Percentiles rank a stretch among this genome's conserved stretches.
These are phyloP conservation scores for Fremontodendron californicum DNA, from an alignment of 345 rosid genomes.

Conservation along the genomic window DNA sequence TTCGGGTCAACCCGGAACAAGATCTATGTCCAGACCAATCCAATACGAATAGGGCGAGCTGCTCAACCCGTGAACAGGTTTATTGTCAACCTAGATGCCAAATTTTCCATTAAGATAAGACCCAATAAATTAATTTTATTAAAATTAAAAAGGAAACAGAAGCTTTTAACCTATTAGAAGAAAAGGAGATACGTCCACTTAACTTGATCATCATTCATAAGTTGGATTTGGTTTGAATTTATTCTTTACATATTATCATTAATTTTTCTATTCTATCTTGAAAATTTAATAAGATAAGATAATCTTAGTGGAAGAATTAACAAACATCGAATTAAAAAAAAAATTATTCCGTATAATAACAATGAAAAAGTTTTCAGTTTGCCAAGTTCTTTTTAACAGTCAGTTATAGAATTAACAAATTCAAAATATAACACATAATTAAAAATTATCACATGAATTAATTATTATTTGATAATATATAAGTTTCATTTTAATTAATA, in stretches of 20 bases:
- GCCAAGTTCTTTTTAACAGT: not conserved
- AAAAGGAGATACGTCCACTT: constrained; percentile 24
- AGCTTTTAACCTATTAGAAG: constrained; percentile 29
- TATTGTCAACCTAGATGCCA: constrained; percentile 19
- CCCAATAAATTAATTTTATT: constrained; percentile 3
- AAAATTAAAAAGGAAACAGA: not conserved
- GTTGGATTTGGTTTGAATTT: constrained; percentile 64
- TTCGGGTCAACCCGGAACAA: too few relatives aligned
- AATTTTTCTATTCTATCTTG: not conserved
- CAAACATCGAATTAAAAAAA: too few relatives aligned
- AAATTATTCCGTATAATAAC: too few relatives aligned
- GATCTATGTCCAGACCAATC: too few relatives aligned
- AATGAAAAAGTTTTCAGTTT: too few relatives aligned
- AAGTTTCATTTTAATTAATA: too few relatives aligned
- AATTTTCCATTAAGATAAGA: constrained; percentile 2
- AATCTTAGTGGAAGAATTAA: constrained; percentile 27
- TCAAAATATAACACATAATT: not conserved
- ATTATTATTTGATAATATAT: too few relatives aligned
- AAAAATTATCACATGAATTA: too few relatives aligned
- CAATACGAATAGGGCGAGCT: too few relatives aligned
- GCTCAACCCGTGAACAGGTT: too few relatives aligned
- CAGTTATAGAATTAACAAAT: not conserved
- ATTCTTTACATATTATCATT: constrained; percentile 6
- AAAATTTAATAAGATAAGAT: not conserved
- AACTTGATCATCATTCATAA: constrained; percentile 29